These are phyloP conservation scores for Colletotrichum spaethianum DNA, from an alignment of 2,329 filamentous ascomycete species.

Conservation along the genomic window DNA sequence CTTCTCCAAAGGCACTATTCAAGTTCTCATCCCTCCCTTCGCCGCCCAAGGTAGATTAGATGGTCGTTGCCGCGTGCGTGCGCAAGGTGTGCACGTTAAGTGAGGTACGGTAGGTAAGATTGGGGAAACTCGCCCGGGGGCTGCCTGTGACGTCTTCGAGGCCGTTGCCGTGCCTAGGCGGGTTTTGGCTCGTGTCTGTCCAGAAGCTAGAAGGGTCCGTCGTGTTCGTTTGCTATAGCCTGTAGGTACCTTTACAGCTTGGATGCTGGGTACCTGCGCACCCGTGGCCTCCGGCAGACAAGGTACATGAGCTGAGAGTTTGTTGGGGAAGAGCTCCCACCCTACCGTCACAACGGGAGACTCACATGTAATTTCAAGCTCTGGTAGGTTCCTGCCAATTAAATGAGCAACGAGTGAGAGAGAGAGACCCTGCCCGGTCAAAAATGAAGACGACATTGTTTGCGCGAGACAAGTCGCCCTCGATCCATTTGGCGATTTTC, in stretches of 20 bases:
- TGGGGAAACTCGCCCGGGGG: slow-evolving; percentile 5
- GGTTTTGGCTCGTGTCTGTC: slow-evolving; percentile 22
- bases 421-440: background rate
- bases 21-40: slow-evolving; percentile 25
- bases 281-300: background rate
- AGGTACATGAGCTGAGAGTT: slow-evolving; percentile 7
- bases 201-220: background rate
- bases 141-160: slow-evolving; percentile 33
- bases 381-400: background rate
- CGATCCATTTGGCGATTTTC: background rate
- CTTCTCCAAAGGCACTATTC: background rate
- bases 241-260: background rate
- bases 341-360: background rate
- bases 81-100: background rate
- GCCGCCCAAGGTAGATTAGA: slow-evolving; percentile 9
- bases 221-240: background rate
- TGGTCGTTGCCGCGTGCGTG: slow-evolving; percentile 16
- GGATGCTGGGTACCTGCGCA: background rate
- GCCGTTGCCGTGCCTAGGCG: slow-evolving; percentile 9
- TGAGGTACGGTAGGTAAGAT: slow-evolving; percentile 14
- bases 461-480: slow-evolving; percentile 4
- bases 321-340: slow-evolving; percentile 14
- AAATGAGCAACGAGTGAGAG: background rate
- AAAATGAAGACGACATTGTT: background rate
- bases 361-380: slow-evolving; percentile 14